Evolutionary conservation across 176 grass and related monocot genomes (phyloP).

Genomic region (Cenchrus americanus): DNA sequence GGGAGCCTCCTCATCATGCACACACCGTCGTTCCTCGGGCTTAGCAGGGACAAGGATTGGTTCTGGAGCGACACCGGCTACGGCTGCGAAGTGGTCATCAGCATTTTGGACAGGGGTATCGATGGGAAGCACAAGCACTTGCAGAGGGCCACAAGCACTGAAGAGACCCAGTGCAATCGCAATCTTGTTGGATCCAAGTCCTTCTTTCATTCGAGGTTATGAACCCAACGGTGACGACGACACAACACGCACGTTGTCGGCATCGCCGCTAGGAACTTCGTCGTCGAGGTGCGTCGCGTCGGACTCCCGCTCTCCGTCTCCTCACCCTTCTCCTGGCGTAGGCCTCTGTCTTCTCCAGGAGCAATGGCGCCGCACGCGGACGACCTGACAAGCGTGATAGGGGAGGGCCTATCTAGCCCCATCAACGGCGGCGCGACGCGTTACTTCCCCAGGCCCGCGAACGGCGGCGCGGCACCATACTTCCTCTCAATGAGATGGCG

Average conservation of each 20-base stretch:
- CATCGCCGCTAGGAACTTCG: too few relatives aligned
- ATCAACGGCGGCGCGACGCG: too few relatives aligned
- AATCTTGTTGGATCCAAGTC: not conserved
- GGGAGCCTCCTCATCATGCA: not conserved
- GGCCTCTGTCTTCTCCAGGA: too few relatives aligned
- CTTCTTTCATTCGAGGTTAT: not conserved
- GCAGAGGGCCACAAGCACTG: not conserved
- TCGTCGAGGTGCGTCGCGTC: too few relatives aligned
- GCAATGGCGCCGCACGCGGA: too few relatives aligned
- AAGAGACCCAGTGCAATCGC: not conserved
- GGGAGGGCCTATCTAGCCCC: too few relatives aligned
- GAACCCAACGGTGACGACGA: not conserved
- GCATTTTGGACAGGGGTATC: not conserved
- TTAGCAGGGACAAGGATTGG: not conserved
- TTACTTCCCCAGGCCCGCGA: too few relatives aligned
- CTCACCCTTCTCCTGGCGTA: too few relatives aligned
- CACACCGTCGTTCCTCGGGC: not conserved
- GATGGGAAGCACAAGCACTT: not conserved
- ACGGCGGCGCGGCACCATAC: too few relatives aligned
- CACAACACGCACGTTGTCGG: not conserved
- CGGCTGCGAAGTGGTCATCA: not conserved
- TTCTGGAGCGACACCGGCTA: not conserved
- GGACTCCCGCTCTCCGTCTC: too few relatives aligned
- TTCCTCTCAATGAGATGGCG: too few relatives aligned
- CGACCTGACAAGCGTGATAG: too few relatives aligned